Conservation (phyloP, 192 early-diverging fungal genomes). For the Funneliformis mosseae region DNA sequence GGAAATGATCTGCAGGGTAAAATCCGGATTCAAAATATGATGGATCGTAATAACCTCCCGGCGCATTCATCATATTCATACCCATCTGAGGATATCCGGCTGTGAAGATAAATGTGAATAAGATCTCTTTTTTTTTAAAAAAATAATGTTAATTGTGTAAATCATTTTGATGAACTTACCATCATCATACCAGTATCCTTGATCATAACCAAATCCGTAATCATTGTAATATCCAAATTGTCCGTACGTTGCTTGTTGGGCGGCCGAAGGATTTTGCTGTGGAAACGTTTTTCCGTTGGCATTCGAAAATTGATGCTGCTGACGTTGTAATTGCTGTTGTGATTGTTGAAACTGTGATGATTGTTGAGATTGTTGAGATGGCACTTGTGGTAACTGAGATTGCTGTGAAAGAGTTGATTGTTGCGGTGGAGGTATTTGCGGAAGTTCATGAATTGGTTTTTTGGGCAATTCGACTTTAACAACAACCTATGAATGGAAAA, state of each 20-base stretch:
- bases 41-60: constrained; percentile 17
- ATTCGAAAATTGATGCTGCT: constrained; percentile 16
- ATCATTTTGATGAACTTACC: constrained; percentile 8
- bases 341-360: background rate
- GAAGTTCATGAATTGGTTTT: background rate
- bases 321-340: background rate
- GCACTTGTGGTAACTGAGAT: constrained; percentile 6
- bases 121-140: background rate
- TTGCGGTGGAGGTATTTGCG: background rate
- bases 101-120: background rate
- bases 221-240: constrained; percentile 32
- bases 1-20: constrained; percentile 19
- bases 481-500: background rate
- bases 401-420: constrained; percentile 9
- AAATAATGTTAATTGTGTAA: background rate
- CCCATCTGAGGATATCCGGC: constrained; percentile 12
- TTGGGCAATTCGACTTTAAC: constrained; percentile 11
- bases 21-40: constrained; percentile 24
- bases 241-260: constrained; percentile 12
- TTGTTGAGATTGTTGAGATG: constrained; percentile 16
- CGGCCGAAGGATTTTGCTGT: background rate
- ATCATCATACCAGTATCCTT: constrained; percentile 31
- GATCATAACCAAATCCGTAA: constrained; percentile 29
- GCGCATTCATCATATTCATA: constrained; percentile 29
- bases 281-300: background rate